Conservation (phyloP, 176 grass and related monocot genomes). For the Zizania latifolia region DNA sequence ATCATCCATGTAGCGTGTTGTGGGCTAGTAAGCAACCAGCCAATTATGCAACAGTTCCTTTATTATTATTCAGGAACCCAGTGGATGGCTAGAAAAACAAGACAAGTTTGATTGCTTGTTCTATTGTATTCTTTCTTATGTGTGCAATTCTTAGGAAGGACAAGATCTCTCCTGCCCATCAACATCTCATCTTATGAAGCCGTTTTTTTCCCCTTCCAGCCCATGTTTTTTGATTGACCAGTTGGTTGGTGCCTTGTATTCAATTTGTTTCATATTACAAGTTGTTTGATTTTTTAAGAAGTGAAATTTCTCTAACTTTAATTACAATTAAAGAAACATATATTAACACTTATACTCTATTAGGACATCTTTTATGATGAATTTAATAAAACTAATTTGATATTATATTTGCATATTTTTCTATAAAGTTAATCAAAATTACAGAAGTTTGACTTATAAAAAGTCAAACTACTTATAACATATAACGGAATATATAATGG, state of each 20-base stretch:
- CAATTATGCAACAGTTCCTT: not conserved
- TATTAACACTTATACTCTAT: too few species aligned
- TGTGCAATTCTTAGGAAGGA: not conserved
- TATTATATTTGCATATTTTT: too few species aligned
- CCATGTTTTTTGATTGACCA: slow-evolving; percentile 4
- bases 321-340: too few species aligned
- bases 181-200: not conserved
- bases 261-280: too few species aligned
- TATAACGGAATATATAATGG: too few species aligned
- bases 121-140: not conserved
- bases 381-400: too few species aligned
- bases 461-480: too few species aligned
- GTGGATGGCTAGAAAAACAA: not conserved
- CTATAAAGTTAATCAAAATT: too few species aligned
- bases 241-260: slow-evolving; percentile 7
- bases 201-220: not conserved
- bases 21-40: not conserved
- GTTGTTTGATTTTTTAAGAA: too few species aligned
- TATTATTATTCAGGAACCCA: not conserved
- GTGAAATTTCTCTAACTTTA: too few species aligned
- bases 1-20: not conserved
- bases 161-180: not conserved
- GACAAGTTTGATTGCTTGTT: not conserved
- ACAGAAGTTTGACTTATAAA: too few species aligned
- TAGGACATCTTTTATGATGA: too few species aligned